Base-by-base conservation (phyloP, 2,329 filamentous ascomycete species). In the Xylariaceae sp. region DNA sequence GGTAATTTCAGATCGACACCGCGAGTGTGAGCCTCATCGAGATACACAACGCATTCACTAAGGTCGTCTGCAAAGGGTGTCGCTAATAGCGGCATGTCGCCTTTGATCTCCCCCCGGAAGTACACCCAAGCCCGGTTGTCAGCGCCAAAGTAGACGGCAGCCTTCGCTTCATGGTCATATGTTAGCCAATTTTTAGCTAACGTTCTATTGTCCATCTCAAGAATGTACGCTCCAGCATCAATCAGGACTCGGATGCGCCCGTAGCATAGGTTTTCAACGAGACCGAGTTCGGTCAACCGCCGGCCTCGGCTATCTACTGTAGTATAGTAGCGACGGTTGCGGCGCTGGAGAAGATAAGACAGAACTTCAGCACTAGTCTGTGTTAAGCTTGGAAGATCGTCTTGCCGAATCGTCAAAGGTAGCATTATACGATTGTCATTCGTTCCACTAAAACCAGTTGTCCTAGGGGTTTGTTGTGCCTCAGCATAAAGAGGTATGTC, bases 401-500 rank as follows among this genome's bases (percentile, higher is more conserved):
- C 69, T 44, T 90, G 85, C 11, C 72, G 66, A 11, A 90, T 82
- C 0, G 77, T 83, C 7, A 84, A 65, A 0, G 87, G 87, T 0
- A 91, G 70, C 39, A 87, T 74, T 0, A 68, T 72, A 32, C 79
- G 74, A n/a, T 81, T 84, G 62, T 91, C 87, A 36, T 88, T 90
- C 0, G 88, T 91, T 4, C 87, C 87, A 50, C 84, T 88, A 62
- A 91, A 91, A 0, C 87, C 88, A 0, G 83, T 85, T 0, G 79
- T 84, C 0, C 78, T 74, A 16, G 82, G 71, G 0, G 15, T 3
- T 50, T 79, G 85, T 3, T 39, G 41, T 29, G 72, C 64, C 1
- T 73, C 82, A n/a, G n/a, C n/a, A n/a, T n/a, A n/a, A n/a, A n/a
- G n/a, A n/a, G n/a, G n/a, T 16, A 89, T 70, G 55, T 91, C 85